Percentiles rank a stretch among this genome's conserved stretches.
Evolutionary conservation across 2,329 filamentous ascomycete species (phyloP).

Genomic region (Bertia moriformis): DNA sequence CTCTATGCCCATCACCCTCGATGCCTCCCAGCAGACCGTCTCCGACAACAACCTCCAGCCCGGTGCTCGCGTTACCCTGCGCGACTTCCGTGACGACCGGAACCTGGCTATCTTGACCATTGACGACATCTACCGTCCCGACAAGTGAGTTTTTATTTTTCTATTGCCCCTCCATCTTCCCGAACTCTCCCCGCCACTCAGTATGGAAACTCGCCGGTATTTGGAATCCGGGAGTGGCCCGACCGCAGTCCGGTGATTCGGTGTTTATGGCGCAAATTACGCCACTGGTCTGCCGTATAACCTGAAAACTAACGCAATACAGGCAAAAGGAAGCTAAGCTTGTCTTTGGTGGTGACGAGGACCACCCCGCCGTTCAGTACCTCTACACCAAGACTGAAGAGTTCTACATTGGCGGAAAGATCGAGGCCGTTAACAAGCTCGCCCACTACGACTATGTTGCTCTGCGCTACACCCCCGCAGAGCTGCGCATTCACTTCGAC

Average conservation of each 20-base stretch:
- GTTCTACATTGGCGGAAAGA: constrained; percentile 88
- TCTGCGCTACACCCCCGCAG: constrained; percentile 84
- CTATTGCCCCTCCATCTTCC: neutral
- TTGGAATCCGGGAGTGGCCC: too few relatives aligned
- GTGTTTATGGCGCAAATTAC: too few relatives aligned
- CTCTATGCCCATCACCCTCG: constrained; percentile 91
- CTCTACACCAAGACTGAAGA: constrained; percentile 69
- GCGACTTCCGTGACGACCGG: constrained; percentile 90
- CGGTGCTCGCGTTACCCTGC: constrained; percentile 70
- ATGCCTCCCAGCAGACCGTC: constrained; percentile 63
- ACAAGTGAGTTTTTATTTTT: constrained; percentile 55
- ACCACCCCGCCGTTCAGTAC: constrained; percentile 85
- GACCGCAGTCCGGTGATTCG: too few relatives aligned
- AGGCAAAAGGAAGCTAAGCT: constrained; percentile 80
- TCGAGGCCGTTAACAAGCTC: constrained; percentile 85
- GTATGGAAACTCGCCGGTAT: too few relatives aligned
- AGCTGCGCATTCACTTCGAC: constrained; percentile 92
- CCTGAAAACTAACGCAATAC: too few relatives aligned
- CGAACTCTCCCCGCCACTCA: too few relatives aligned
- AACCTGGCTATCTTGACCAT: constrained; percentile 92
- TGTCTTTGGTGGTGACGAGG: constrained; percentile 84
- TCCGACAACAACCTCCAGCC: constrained; percentile 62
- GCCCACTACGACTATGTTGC: constrained; percentile 99
- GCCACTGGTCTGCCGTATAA: too few relatives aligned
- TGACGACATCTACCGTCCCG: constrained; percentile 85